Evolutionary conservation across 169 alveolate species (phyloP).

Genomic region (Eimeria mitis): DNA sequence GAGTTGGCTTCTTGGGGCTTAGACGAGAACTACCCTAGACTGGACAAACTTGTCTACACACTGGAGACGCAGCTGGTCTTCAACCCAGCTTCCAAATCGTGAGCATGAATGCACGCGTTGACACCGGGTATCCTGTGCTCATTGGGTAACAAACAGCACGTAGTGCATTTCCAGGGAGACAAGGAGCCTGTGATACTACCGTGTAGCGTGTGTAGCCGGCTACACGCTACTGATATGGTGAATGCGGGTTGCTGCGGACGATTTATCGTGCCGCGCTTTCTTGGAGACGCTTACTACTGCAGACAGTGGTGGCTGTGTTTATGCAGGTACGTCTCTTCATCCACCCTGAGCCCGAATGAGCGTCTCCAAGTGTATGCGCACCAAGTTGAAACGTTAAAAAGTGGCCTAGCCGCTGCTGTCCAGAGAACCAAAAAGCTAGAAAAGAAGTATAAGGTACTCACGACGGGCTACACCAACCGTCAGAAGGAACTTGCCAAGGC

Average conservation of each 20-base stretch:
- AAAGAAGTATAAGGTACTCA: constrained; percentile 35
- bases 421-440: constrained; percentile 73
- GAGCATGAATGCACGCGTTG: background rate
- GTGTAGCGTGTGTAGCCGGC: no score
- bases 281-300: background rate
- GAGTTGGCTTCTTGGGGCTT: constrained; percentile 47
- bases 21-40: constrained; percentile 38
- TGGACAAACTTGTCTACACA: constrained; percentile 61
- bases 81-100: constrained; percentile 34
- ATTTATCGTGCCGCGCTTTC: background rate
- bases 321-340: constrained; percentile 47
- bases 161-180: background rate
- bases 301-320: background rate
- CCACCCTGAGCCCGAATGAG: constrained; percentile 37
- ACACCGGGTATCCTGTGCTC: background rate
- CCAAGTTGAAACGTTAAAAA: constrained; percentile 53
- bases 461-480: constrained; percentile 65
- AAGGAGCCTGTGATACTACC: background rate
- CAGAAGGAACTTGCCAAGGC: constrained; percentile 56
- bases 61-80: constrained; percentile 43
- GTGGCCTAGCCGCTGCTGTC: constrained; percentile 32
- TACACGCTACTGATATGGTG: background rate
- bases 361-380: constrained; percentile 41
- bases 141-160: background rate
- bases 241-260: background rate